These are phyloP conservation scores for Trypanosoma congolense DNA, from an alignment of 208 protist species.

Conservation along the genomic window DNA sequence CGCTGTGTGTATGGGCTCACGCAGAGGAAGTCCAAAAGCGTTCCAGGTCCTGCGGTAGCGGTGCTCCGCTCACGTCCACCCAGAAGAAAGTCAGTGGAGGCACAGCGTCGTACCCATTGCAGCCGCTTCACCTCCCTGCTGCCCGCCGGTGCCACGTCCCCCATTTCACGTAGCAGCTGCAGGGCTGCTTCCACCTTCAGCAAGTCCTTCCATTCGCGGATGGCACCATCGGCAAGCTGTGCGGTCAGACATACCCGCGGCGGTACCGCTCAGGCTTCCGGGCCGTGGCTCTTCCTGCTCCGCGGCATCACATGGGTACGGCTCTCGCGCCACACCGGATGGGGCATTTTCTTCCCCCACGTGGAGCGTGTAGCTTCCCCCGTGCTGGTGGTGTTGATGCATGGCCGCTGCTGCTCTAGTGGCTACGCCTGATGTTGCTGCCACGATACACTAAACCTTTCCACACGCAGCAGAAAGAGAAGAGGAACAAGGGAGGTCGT, in stretches of 20 bases:
- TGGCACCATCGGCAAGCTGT: constrained; percentile 9
- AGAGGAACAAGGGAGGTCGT: no score
- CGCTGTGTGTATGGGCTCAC: constrained; percentile 6
- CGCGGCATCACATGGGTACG: background rate
- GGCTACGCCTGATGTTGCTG: background rate
- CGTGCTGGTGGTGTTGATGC: background rate
- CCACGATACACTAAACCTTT: background rate
- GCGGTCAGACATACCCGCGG: constrained; percentile 1
- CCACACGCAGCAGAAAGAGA: no score
- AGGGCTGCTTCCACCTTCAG: background rate
- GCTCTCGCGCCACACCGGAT: background rate
- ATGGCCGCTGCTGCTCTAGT: background rate
- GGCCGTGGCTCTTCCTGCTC: background rate
- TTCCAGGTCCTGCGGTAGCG: constrained; percentile 6
- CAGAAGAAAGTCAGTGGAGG: constrained; percentile 14
- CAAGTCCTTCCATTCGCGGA: constrained; percentile 3
- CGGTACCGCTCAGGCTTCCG: background rate
- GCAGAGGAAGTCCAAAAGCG: constrained; percentile 6
- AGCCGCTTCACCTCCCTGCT: background rate
- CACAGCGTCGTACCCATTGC: no score
- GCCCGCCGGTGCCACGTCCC: background rate
- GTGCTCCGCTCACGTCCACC: constrained; percentile 14
- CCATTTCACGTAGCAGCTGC: background rate
- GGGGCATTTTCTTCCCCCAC: background rate
- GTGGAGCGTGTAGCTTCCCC: background rate